phyloP scores from a whole-genome alignment of 2,329 filamentous ascomycete genomes.

The Clarireedia hainanense region DNA sequence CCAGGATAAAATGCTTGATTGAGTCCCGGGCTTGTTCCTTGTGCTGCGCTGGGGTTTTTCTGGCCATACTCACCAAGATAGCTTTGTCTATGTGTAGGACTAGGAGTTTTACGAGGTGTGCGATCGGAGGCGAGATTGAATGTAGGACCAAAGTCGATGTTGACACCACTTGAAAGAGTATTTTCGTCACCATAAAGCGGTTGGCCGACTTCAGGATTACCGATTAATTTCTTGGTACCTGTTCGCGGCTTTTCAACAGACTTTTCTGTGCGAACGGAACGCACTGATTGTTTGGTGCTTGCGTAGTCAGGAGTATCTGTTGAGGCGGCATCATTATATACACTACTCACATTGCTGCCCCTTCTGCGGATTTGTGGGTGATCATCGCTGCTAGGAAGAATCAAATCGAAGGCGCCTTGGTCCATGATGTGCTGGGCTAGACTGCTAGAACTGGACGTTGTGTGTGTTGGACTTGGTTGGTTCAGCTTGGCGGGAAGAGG shows the following conservation, averaged over 20 bases:
- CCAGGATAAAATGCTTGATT: conserved; percentile 17
- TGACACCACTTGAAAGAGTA: conserved; percentile 36
- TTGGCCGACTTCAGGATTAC: conserved; percentile 29
- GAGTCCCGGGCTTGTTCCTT: not conserved
- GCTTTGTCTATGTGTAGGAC: conserved; percentile 53
- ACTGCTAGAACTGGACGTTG: conserved; percentile 34
- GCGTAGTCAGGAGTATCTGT: conserved; percentile 69
- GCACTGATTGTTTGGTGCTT: conserved; percentile 40
- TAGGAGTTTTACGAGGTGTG: conserved; percentile 19
- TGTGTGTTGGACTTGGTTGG: conserved; percentile 31
- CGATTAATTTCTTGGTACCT: conserved; percentile 73
- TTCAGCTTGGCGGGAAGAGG: conserved; percentile 38
- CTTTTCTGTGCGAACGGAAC: conserved; percentile 31
- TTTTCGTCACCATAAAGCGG: conserved; percentile 34
- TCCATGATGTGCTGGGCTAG: conserved; percentile 37
- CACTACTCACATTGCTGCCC: conserved; percentile 33
- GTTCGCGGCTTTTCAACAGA: conserved; percentile 62
- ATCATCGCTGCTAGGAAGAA: conserved; percentile 14
- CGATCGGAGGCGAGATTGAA: conserved; percentile 39
- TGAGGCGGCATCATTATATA: conserved; percentile 55
- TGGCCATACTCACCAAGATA: conserved; percentile 12
- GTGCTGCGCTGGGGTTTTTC: conserved; percentile 37
- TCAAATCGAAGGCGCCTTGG: conserved; percentile 40
- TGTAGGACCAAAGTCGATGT: conserved; percentile 81
- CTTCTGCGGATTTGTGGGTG: conserved; percentile 26